Percentiles rank a stretch among this genome's conserved stretches.
phyloP scores from a whole-genome alignment of 2,329 filamentous ascomycete species.

The Sodiomyces alkalinus region DNA sequence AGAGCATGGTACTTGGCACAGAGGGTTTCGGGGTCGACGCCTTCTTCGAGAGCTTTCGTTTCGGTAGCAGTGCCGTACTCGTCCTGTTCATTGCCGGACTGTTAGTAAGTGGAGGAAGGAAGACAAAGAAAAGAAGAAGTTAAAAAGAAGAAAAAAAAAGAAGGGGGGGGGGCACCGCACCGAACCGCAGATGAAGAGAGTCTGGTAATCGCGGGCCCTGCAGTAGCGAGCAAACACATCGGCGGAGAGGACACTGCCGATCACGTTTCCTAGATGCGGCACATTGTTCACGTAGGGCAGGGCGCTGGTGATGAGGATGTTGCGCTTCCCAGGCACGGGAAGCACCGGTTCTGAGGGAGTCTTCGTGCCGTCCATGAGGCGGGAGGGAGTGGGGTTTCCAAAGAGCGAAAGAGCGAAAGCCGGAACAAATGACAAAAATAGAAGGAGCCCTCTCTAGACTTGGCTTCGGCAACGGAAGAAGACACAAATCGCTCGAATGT shows the following conservation, averaged over 20 bases:
- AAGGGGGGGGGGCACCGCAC: no score
- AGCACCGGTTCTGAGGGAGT: constrained; percentile 29
- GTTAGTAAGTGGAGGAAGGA: constrained; percentile 19
- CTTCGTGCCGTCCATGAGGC: constrained; percentile 3
- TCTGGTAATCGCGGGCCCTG: constrained; percentile 64
- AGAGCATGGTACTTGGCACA: constrained; percentile 88
- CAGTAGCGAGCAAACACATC: constrained; percentile 76
- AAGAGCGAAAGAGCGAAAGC: no score
- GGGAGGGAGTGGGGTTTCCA: no score
- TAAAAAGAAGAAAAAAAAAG: not conserved
- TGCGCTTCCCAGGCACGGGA: constrained; percentile 60
- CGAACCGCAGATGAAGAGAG: constrained; percentile 41
- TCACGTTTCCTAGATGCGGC: constrained; percentile 78
- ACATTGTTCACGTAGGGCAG: constrained; percentile 64
- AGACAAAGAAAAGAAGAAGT: not conserved
- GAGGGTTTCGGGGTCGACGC: constrained; percentile 64
- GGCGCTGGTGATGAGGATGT: constrained; percentile 80
- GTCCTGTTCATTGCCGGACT: no score
- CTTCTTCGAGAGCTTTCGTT: constrained; percentile 85
- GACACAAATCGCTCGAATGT: no score
- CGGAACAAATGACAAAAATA: no score
- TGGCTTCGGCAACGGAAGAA: no score
- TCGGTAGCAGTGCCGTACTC: constrained; percentile 95
- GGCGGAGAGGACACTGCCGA: constrained; percentile 75
- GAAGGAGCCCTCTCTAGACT: no score